Base-by-base conservation (phyloP, 768 basidiomycete species). In the Tulasnella sp. region DNA sequence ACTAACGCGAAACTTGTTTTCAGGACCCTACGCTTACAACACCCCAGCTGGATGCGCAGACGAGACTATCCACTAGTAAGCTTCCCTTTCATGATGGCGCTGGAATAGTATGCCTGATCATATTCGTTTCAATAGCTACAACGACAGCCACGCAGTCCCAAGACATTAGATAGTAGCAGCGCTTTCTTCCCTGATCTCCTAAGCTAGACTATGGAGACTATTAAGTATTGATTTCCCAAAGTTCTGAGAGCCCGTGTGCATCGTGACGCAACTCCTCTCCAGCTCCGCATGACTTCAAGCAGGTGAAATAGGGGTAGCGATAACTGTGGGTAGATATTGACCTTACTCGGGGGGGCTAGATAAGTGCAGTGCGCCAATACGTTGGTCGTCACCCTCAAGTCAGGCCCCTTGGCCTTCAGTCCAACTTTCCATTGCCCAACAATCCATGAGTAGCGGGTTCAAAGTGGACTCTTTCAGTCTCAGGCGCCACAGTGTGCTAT, bases 51-150 rank as follows among this genome's bases (percentile, higher is more conserved):
- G 89, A 29, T 77, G 74, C 55, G 32, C 88, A 2, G 89, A 90
- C 81, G 85, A 89, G 83, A 90, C 89, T 0, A 87, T 90, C 79
- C 87, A 90, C 80, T 89, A 87, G 7, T 90, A 89, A 42, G 70
- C 15, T 73, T 3, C 7, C 35, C 26, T 23, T 67, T 67, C 6
- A 29, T 2, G 26, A 57, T 10, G 61, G 23, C 13, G 32, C 61
- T 32, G n/a, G 26, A 67, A 26, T 32, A 10, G 5, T 26, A 23
- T 23, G 20, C 9, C 48, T 51, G 18, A 51, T 51, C 20, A 23
- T 23, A 26, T n/a, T 32, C 20, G 13, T 13, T 32, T 13, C 61
- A 67, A 20, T 67, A 67, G 61, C 61, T 67, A 67, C 61, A 67
- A 67, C 32, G 61, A 67, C 61, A 67, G 61, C 32, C 61, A 67